Evolutionary conservation across 1,284 basidiomycete species (phyloP), one percentile per base, ranked within the genome.

Genomic region (Erythrobasidium hasegawianum): DNA sequence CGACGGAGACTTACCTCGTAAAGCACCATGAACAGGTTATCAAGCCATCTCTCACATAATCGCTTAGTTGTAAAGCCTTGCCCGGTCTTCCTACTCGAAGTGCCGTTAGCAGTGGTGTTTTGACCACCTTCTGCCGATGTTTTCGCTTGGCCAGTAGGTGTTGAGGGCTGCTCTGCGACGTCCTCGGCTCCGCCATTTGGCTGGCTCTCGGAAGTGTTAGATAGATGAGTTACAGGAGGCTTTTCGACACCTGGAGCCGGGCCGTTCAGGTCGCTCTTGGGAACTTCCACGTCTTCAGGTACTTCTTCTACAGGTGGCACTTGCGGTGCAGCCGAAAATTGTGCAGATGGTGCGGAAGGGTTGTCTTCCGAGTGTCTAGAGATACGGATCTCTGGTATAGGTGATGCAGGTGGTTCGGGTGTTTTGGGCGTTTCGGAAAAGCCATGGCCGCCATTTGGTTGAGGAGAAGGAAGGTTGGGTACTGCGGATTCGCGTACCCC

Each of bases 1-100:
- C 11, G 10, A 10, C 47, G 26, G 18, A 5, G 22, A 73, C 81
- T 67, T 68, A 89, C 90, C 84, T 97, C 94, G 77, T 97, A 97
- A 2, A 97, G 81, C 1, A 97, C 93, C 91, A 98, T 94, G 80
- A 98, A 98, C 62, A 98, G 78, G 74, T 98, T 98, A 77, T 97
- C 95, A 59, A 99, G 82, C 95, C 95, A 98, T 56, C 96, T 83
- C 76, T 98, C 95, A 76, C 96, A 98, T 29, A 99, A 80, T 39
- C 96, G 83, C 81, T 98, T 98, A 78, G 94, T 97, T 74, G 86
- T 50, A 68, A 13, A 33, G n/a, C 16, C 57, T 74, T 69, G 20
- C 65, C 45, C 38, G 38, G 65, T 57, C 64, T 55, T 68, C 55
- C 18, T 62, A 57, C 43, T 64, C 62, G 22, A 56, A 71, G 59